A percentile compares a stretch with the other conserved stretches of the same genome.
Conservation (phyloP, 306 rosid species). For the Cucumis cinereus region DNA sequence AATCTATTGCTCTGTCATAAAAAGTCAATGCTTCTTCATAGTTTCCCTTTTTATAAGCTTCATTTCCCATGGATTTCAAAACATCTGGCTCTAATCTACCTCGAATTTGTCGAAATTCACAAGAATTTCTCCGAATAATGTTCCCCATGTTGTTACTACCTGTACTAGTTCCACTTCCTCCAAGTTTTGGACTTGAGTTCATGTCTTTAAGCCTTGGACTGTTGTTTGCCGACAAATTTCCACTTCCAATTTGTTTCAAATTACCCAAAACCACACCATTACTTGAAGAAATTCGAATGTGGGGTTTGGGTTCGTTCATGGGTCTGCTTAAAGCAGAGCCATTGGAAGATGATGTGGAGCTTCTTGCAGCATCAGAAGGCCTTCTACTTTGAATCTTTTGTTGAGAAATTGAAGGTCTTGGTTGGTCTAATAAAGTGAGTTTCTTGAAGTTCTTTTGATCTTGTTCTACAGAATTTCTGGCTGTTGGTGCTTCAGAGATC, state of each 20-base stretch:
- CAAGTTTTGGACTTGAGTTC: slow-evolving; percentile 11
- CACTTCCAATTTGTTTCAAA: slow-evolving; percentile 31
- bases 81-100: slow-evolving; percentile 53
- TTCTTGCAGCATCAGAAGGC: slow-evolving; percentile 51
- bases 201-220: slow-evolving; percentile 26
- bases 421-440: slow-evolving; percentile 15
- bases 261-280: slow-evolving; percentile 23
- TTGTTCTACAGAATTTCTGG: background rate
- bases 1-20: slow-evolving; percentile 58
- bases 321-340: background rate
- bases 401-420: slow-evolving; percentile 12
- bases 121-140: slow-evolving; percentile 53
- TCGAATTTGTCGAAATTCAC: slow-evolving; percentile 25
- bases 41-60: slow-evolving; percentile 56
- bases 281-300: slow-evolving; percentile 18
- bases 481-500: background rate
- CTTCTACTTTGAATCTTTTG: slow-evolving; percentile 24
- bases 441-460: slow-evolving; percentile 24
- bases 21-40: slow-evolving; percentile 58
- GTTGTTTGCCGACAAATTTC: slow-evolving; percentile 24
- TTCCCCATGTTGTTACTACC: slow-evolving; percentile 48
- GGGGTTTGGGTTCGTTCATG: background rate
- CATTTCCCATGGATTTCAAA: slow-evolving; percentile 76
- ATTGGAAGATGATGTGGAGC: slow-evolving; percentile 45
- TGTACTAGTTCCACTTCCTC: background rate